Percentiles rank a stretch among this genome's conserved stretches.
Conservation (phyloP, 352 stramenopile genomes). For the Pythium folliculosum region DNA sequence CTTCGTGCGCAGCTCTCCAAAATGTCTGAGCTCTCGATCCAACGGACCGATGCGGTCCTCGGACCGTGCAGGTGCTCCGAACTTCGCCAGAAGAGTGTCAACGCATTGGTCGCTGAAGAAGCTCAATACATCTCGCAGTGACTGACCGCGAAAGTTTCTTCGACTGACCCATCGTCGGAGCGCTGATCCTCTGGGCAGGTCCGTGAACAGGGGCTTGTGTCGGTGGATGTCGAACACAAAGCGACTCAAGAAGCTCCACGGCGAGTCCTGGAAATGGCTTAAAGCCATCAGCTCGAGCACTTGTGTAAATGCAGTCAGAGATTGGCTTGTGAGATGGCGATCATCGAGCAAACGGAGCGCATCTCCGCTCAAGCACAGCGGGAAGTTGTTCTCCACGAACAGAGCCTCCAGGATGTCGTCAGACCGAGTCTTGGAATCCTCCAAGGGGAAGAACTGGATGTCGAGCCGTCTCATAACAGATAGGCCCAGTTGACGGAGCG, state of each 20-base stretch:
- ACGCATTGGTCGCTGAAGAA: slow-evolving; percentile 37
- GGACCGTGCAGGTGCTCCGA: neutral
- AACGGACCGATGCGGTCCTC: slow-evolving; percentile 39
- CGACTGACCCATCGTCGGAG: slow-evolving; percentile 30
- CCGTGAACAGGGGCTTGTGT: slow-evolving; percentile 27
- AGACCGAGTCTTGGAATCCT: slow-evolving; percentile 79
- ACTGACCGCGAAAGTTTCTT: slow-evolving; percentile 5
- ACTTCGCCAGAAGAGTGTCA: slow-evolving; percentile 10
- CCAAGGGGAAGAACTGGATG: slow-evolving; percentile 75
- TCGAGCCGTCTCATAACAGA: slow-evolving; percentile 55
- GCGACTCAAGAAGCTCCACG: slow-evolving; percentile 66
- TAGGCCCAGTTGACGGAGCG: slow-evolving; percentile 64
- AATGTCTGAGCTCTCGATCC: slow-evolving; percentile 34
- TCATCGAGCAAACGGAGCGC: slow-evolving; percentile 50
- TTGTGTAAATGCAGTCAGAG: slow-evolving; percentile 61
- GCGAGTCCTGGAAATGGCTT: slow-evolving; percentile 52
- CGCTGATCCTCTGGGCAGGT: slow-evolving; percentile 12
- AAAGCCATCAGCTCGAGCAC: slow-evolving; percentile 65
- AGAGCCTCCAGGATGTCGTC: slow-evolving; percentile 74
- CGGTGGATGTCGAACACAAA: slow-evolving; percentile 36
- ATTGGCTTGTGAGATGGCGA: slow-evolving; percentile 62
- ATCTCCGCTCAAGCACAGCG: slow-evolving; percentile 49
- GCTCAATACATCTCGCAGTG: slow-evolving; percentile 32
- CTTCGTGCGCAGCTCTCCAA: slow-evolving; percentile 29
- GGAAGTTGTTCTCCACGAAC: slow-evolving; percentile 63